Conservation (phyloP, 768 basidiomycete genomes). For the Dioszegia crocea region DNA sequence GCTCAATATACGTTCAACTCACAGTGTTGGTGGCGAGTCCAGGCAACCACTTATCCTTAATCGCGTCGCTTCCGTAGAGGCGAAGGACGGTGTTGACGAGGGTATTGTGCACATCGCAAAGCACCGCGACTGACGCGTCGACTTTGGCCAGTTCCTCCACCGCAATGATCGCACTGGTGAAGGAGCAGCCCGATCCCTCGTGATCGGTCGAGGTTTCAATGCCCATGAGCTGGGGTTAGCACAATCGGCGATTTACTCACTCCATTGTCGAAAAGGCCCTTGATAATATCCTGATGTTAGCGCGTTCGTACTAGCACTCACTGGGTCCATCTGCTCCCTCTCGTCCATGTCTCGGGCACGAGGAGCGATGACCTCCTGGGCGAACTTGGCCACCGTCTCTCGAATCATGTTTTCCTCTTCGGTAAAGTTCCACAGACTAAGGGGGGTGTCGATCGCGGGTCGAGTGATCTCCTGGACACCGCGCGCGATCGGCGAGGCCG, state of each 20-base stretch:
- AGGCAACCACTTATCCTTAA: conserved; percentile 85
- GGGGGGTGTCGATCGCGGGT: conserved; percentile 41
- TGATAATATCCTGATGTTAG: conserved; percentile 56
- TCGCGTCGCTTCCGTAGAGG: conserved; percentile 74
- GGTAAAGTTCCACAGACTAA: conserved; percentile 67
- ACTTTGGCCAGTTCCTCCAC: conserved; percentile 96
- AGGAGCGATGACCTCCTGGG: conserved; percentile 80
- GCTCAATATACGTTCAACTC: conserved; percentile 8
- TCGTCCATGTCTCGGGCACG: conserved; percentile 98
- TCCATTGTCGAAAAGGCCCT: conserved; percentile 90
- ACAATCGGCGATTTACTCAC: conserved; percentile 54
- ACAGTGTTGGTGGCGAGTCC: conserved; percentile 74
- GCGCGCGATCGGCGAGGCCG: conserved; percentile 16
- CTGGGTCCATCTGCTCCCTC: conserved; percentile 87
- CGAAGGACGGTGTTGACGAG: conserved; percentile 92
- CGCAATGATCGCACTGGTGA: conserved; percentile 90
- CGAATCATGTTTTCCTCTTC: conserved; percentile 93
- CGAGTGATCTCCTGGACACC: conserved; percentile 33
- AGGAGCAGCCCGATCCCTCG: conserved; percentile 83
- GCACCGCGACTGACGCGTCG: conserved; percentile 91
- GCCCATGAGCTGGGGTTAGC: conserved; percentile 74
- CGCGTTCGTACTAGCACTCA: conserved; percentile 18
- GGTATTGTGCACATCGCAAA: conserved; percentile 98
- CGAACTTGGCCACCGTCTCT: conserved; percentile 83
- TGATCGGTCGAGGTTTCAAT: conserved; percentile 83